Evolutionary conservation across 345 rosid species (phyloP).

Genomic region (Microcos paniculata): DNA sequence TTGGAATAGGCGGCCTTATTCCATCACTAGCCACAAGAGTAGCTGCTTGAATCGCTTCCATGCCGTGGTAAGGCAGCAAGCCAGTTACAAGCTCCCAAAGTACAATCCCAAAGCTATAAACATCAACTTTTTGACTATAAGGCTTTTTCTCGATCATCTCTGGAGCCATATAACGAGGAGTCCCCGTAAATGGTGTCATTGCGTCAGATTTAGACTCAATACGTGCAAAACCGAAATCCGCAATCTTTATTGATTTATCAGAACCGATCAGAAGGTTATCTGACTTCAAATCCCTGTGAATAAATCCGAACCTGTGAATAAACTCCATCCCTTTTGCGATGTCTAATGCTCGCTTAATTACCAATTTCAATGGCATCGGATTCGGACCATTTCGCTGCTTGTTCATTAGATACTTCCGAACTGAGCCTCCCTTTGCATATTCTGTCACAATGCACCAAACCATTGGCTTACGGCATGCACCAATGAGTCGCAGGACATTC

Average conservation of each 20-base stretch:
- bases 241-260: slow-evolving; percentile 50
- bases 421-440: slow-evolving; percentile 45
- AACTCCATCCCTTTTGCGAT: slow-evolving; percentile 53
- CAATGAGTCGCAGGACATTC: slow-evolving; percentile 35
- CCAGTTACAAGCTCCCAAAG: slow-evolving; percentile 53
- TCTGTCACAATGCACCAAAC: slow-evolving; percentile 48
- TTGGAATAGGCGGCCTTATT: slow-evolving; percentile 35
- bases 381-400: slow-evolving; percentile 28
- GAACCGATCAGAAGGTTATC: slow-evolving; percentile 48
- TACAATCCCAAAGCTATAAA: slow-evolving; percentile 53
- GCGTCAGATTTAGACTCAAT: slow-evolving; percentile 45
- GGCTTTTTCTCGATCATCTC: slow-evolving; percentile 52
- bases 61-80: slow-evolving; percentile 41
- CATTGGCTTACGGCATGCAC: slow-evolving; percentile 39
- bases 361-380: slow-evolving; percentile 45
- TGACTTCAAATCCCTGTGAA: slow-evolving; percentile 49
- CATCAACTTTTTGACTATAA: slow-evolving; percentile 50
- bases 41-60: slow-evolving; percentile 39
- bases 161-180: slow-evolving; percentile 60
- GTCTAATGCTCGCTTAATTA: slow-evolving; percentile 47
- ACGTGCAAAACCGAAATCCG: slow-evolving; percentile 52
- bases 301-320: slow-evolving; percentile 43
- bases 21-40: slow-evolving; percentile 42
- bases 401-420: slow-evolving; percentile 34
- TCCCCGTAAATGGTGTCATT: slow-evolving; percentile 57